These are phyloP conservation scores for Brassica balearica DNA, from an alignment of 441 rosid genomes.

Conservation along the genomic window DNA sequence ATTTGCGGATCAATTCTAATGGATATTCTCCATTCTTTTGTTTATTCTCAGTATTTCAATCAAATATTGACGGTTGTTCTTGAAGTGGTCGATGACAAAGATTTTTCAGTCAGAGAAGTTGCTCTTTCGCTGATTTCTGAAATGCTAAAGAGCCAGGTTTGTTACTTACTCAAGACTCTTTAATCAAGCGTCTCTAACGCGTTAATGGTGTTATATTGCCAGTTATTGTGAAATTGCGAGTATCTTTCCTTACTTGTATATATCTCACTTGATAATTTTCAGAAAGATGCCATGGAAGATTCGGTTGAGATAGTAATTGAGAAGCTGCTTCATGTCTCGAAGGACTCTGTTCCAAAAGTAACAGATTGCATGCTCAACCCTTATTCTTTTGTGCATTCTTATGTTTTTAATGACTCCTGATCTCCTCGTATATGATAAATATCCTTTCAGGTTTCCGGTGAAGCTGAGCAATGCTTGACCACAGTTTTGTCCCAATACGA, in stretches of 20 bases:
- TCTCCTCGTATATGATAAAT: conserved; percentile 40
- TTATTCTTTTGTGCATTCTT: conserved; percentile 20
- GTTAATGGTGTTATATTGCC: neutral
- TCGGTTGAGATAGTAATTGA: conserved; percentile 89
- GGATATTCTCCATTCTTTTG: neutral
- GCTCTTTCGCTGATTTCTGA: conserved; percentile 78
- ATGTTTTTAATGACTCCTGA: conserved; percentile 16
- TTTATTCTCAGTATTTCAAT: conserved; percentile 82
- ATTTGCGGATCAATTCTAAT: conserved; percentile 35
- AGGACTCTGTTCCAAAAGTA: conserved; percentile 77
- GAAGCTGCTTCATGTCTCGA: conserved; percentile 81
- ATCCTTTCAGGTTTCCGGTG: conserved; percentile 67
- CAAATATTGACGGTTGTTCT: conserved; percentile 97
- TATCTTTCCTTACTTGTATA: conserved; percentile 32
- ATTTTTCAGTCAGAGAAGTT: conserved; percentile 74
- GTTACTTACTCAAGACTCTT: conserved; percentile 20
- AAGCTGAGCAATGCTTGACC: conserved; percentile 91
- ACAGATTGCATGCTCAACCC: conserved; percentile 33
- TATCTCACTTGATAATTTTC: conserved; percentile 40
- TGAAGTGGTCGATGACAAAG: conserved; percentile 87
- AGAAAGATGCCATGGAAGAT: conserved; percentile 89
- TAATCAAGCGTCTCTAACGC: neutral
- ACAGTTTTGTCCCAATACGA: conserved; percentile 79
- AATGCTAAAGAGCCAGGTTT: conserved; percentile 90
- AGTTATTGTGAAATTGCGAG: conserved; percentile 4